Evolutionary conservation across 345 rosid species (phyloP).

Genomic region (Citrus sinensis): DNA sequence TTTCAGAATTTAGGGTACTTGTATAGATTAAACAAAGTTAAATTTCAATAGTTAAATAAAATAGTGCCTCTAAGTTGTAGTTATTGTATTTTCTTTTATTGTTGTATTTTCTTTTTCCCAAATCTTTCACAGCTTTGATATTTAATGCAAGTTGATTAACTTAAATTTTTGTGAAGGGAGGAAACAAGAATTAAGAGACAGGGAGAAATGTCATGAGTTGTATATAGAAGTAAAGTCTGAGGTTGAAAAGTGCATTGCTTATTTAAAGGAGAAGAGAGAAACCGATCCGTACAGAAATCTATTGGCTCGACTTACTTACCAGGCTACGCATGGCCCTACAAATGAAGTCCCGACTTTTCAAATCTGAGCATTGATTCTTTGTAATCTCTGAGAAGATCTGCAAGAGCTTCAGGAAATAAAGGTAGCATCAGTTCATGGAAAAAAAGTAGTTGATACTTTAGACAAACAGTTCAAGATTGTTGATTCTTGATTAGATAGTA

Average conservation of each 20-base stretch:
- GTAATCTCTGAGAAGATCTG: background rate
- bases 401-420: background rate
- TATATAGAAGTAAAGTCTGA: constrained; percentile 27
- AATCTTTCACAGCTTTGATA: background rate
- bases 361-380: background rate
- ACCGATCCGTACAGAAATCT: constrained; percentile 30
- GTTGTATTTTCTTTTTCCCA: too few species aligned
- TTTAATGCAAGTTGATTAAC: background rate
- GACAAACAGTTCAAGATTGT: background rate
- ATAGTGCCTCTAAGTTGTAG: background rate
- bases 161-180: constrained; percentile 2
- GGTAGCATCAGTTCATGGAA: background rate
- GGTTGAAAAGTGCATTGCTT: constrained; percentile 23
- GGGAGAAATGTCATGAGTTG: constrained; percentile 17
- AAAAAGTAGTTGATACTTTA: background rate
- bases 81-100: background rate
- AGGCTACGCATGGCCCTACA: constrained; percentile 7
- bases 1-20: background rate
- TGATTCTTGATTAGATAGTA: background rate
- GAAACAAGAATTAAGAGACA: constrained; percentile 20
- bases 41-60: background rate
- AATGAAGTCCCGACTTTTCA: constrained; percentile 25
- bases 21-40: background rate
- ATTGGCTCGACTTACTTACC: constrained; percentile 17
- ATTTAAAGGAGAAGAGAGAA: constrained; percentile 24